Evolutionary conservation across 768 basidiomycete species (phyloP).

Genomic region (Galerina sulciceps): DNA sequence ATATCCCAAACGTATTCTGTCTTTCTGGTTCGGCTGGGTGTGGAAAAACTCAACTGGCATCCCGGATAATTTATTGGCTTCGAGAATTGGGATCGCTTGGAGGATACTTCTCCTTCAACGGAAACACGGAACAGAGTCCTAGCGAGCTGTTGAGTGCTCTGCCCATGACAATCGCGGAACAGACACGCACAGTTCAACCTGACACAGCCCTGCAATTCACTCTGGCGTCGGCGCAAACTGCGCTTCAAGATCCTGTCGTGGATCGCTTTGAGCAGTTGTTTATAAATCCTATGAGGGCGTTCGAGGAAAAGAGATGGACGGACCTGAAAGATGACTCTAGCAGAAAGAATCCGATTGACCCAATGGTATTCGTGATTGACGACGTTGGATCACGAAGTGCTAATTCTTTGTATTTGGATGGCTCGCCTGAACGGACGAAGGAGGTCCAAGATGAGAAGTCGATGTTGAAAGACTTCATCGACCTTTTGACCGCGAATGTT

Average conservation of each 20-base stretch:
- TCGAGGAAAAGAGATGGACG: constrained; percentile 7
- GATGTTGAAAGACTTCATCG: constrained; percentile 18
- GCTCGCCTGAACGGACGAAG: constrained; percentile 2
- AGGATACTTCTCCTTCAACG: constrained; percentile 25
- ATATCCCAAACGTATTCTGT: constrained; percentile 18
- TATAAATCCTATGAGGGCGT: constrained; percentile 12
- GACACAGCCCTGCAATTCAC: constrained; percentile 6
- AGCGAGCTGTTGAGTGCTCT: constrained; percentile 17
- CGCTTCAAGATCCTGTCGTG: constrained; percentile 6
- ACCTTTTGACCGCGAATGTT: constrained; percentile 17
- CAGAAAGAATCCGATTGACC: constrained; percentile 20
- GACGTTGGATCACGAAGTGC: constrained; percentile 8
- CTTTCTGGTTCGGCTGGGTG: constrained; percentile 14
- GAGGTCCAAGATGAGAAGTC: constrained; percentile 24
- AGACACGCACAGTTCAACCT: constrained; percentile 18
- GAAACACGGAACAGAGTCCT: background rate
- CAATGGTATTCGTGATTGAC: constrained; percentile 26
- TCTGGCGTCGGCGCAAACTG: constrained; percentile 7
- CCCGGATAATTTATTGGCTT: constrained; percentile 20
- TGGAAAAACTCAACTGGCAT: constrained; percentile 18
- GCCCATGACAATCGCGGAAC: constrained; percentile 23
- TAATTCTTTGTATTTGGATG: background rate
- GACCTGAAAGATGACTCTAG: background rate
- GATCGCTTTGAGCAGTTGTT: constrained; percentile 21
- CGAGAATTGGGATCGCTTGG: constrained; percentile 22